Percentiles rank a stretch among this genome's conserved stretches.
Conservation (phyloP, 768 basidiomycete species). For the Naganishia antarctica region DNA sequence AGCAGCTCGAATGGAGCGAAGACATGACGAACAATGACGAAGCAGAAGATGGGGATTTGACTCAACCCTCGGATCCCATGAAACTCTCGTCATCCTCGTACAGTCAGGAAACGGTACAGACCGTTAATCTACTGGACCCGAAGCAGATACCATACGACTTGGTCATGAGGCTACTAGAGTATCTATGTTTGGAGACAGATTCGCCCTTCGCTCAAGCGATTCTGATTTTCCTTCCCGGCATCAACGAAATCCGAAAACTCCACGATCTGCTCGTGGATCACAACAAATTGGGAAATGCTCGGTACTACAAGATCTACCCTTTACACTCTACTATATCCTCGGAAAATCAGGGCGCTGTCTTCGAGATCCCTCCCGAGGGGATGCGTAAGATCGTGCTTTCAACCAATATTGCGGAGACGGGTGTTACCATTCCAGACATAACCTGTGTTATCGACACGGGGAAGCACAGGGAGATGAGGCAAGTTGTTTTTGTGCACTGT, state of each 20-base stretch:
- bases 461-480: slow-evolving; percentile 88
- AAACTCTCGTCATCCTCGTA: slow-evolving; percentile 56
- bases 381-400: slow-evolving; percentile 90
- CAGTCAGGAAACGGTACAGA: slow-evolving; percentile 65
- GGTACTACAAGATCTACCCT: slow-evolving; percentile 70
- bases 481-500: slow-evolving; percentile 38
- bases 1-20: slow-evolving; percentile 73
- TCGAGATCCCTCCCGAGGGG: slow-evolving; percentile 75
- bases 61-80: slow-evolving; percentile 34
- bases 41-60: slow-evolving; percentile 38
- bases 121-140: slow-evolving; percentile 80
- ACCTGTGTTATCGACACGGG: slow-evolving; percentile 94
- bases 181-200: slow-evolving; percentile 66
- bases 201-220: slow-evolving; percentile 67
- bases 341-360: slow-evolving; percentile 84
- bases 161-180: slow-evolving; percentile 74
- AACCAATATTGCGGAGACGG: slow-evolving; percentile 92
- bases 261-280: slow-evolving; percentile 77
- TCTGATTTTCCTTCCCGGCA: slow-evolving; percentile 88
- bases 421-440: slow-evolving; percentile 96
- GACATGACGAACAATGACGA: slow-evolving; percentile 53
- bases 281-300: slow-evolving; percentile 60
- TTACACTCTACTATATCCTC: slow-evolving; percentile 89
- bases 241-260: slow-evolving; percentile 85
- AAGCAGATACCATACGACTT: slow-evolving; percentile 86